Conservation (phyloP, 1,139 yeast species). For the Candida smagusa region DNA sequence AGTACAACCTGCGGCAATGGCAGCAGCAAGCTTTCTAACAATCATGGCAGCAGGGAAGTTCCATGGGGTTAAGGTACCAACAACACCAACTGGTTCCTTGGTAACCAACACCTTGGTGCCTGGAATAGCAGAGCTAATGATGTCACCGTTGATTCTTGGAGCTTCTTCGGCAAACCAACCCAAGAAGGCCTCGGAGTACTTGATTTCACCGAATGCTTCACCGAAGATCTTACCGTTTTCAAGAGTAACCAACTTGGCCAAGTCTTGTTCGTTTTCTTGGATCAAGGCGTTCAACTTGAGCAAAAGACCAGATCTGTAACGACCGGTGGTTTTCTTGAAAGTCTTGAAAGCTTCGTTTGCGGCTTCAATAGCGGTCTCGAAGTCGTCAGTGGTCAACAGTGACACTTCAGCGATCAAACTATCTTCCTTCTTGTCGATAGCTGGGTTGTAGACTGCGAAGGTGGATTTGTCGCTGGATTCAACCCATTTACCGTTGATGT, state of each 20-base stretch:
- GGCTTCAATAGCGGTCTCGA: constrained; percentile 32
- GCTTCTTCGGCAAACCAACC: constrained; percentile 42
- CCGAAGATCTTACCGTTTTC: constrained; percentile 33
- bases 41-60: constrained; percentile 96
- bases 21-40: constrained; percentile 87
- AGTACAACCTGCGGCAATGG: constrained; percentile 91
- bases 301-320: constrained; percentile 38
- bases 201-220: constrained; percentile 33
- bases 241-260: constrained; percentile 27
- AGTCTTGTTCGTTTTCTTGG: constrained; percentile 24
- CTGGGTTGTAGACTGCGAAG: constrained; percentile 47
- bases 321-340: constrained; percentile 37
- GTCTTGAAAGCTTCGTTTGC: constrained; percentile 36
- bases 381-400: constrained; percentile 35
- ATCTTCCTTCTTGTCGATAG: constrained; percentile 25
- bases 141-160: constrained; percentile 28
- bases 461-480: constrained; percentile 18
- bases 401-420: constrained; percentile 36
- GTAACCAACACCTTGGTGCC: constrained; percentile 18
- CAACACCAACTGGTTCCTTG: constrained; percentile 63
- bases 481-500: constrained; percentile 45
- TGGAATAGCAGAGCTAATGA: constrained; percentile 20
- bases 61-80: constrained; percentile 94
- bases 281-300: constrained; percentile 27
- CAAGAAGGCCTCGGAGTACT: constrained; percentile 32